Base-by-base conservation (phyloP, 1,139 yeast genomes). In the Yamadazyma diospyri region DNA sequence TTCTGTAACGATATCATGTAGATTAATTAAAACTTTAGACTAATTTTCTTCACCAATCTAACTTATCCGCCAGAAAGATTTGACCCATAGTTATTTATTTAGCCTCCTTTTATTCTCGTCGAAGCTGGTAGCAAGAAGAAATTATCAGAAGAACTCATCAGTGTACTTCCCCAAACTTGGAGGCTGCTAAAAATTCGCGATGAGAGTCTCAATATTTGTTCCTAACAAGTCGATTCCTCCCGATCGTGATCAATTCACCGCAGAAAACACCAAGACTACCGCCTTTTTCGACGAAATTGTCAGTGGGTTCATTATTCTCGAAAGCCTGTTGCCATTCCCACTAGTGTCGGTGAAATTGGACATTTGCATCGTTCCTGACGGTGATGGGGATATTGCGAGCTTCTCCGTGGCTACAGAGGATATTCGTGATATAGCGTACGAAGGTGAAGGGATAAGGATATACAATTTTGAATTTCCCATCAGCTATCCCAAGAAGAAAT, bases 401-500 rank as follows among this genome's bases (percentile, higher is more conserved):
- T 37, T 31, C 28, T 32, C 26, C 5, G 29, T 33, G 5, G 17
- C 29, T n/a, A 30, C 21, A 12, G 12, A 15, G 13, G n/a, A n/a
- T n/a, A n/a, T n/a, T n/a, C n/a, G n/a, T n/a, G n/a, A 48, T 27
- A 27, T 39, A 18, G 40, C 45, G 3, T 34, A 38, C 15, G 6
- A 23, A 13, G 36, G 41, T 9, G 47, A 40, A 11, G 13, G 28
- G 11, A 8, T 29, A 30, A 17, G 31, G 30, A 17, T 21, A 25
- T 24, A 42, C 70, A 54, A 44, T 34, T 62, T 68, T 38, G 50
- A 49, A n/a, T 29, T 56, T 6, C 63, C 69, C 3, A 48, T 65
- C 3, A 48, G 53, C 2, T 67, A 68, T 40, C 73, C 74, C 1
- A 51, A 60, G 21, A 55, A 53, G 37, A 59, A 64, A 39, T 45